Percentiles rank a stretch among this genome's conserved stretches.
Evolutionary conservation across 139 green algal genomes (phyloP).

Genomic region (Chlamydomonas sphaeroides): DNA sequence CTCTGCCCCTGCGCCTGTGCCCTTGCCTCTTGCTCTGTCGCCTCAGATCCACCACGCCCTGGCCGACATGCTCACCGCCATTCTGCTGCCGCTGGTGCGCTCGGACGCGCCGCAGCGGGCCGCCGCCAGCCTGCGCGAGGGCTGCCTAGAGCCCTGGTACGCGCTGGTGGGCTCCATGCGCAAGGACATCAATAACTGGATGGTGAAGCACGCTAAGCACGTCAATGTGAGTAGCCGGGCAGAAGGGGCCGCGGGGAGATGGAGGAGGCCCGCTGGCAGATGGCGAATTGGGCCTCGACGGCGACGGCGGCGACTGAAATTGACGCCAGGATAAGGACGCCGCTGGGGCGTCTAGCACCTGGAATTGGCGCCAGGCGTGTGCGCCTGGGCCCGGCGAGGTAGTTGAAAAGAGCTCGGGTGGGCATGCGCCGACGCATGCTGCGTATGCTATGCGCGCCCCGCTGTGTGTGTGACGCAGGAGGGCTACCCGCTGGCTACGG

Average conservation of each 20-base stretch:
- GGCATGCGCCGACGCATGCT: too few relatives aligned
- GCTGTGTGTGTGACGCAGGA: too few relatives aligned
- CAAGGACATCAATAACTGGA: constrained; percentile 57
- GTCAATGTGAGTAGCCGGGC: constrained; percentile 66
- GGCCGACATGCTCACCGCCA: constrained; percentile 76
- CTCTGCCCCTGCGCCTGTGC: too few relatives aligned
- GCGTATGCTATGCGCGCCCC: too few relatives aligned
- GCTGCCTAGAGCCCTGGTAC: constrained; percentile 51
- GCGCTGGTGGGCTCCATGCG: constrained; percentile 39
- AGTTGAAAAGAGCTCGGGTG: too few relatives aligned
- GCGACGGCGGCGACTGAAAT: too few relatives aligned
- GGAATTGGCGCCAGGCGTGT: too few relatives aligned
- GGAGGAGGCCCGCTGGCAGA: not conserved
- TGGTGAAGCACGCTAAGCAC: constrained; percentile 80
- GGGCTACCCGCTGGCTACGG: constrained; percentile 77
- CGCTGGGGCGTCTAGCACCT: too few relatives aligned
- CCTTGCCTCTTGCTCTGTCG: too few relatives aligned
- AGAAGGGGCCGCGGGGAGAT: not conserved
- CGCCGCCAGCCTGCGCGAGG: constrained; percentile 1
- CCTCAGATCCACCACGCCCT: constrained; percentile 68
- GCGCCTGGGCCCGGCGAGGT: too few relatives aligned
- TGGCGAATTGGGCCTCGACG: too few relatives aligned
- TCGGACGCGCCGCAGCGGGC: constrained; percentile 62
- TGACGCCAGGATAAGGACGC: too few relatives aligned
- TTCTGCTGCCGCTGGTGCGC: constrained; percentile 75